Evolutionary conservation across 306 rosid species (phyloP).

Genomic region (Elaeagnus macrophylla): DNA sequence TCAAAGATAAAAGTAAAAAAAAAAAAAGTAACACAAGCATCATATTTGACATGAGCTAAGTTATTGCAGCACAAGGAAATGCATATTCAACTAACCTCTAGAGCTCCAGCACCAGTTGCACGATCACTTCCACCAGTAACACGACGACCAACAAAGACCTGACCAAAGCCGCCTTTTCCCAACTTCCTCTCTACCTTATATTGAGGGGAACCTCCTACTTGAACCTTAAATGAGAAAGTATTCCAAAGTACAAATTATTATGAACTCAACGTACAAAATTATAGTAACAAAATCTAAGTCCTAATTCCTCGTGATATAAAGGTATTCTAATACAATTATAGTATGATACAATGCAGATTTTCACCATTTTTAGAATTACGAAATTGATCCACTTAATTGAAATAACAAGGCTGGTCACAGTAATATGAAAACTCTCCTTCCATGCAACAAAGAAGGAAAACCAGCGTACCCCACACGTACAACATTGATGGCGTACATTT

Average conservation of each 20-base stretch:
- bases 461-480: too few species aligned
- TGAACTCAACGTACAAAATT: too few species aligned
- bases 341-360: not conserved
- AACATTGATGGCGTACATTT: too few species aligned
- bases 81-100: conserved; percentile 41
- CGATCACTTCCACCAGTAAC: conserved; percentile 73
- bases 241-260: not conserved
- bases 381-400: not conserved
- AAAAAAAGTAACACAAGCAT: not conserved
- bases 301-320: not conserved
- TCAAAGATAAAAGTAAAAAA: not conserved
- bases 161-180: conserved; percentile 95
- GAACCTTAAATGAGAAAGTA: conserved; percentile 37
- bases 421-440: too few species aligned
- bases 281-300: too few species aligned
- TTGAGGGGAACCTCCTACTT: conserved; percentile 82
- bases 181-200: conserved; percentile 76
- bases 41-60: not conserved
- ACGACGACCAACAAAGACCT: conserved; percentile 85
- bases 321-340: not conserved
- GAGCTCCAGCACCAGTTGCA: conserved; percentile 52
- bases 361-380: not conserved
- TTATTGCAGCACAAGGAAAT: conserved; percentile 8
- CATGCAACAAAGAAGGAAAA: too few species aligned
- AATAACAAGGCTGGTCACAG: not conserved